Evolutionary conservation across 768 basidiomycete species (phyloP).

Genomic region (Trametes cubensis): DNA sequence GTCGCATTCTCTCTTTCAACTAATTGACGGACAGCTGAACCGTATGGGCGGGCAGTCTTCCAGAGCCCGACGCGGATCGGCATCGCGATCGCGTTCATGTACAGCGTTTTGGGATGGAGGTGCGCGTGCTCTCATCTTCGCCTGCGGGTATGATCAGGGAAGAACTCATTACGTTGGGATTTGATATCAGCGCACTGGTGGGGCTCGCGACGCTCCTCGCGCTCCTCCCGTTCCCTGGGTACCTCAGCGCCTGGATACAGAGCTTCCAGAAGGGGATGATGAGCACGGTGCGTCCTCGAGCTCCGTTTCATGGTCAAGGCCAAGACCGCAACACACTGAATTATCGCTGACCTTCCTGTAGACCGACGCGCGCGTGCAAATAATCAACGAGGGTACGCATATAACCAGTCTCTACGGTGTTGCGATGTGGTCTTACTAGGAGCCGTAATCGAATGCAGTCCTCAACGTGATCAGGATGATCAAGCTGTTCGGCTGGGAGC

Average conservation of each 20-base stretch:
- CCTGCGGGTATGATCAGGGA: no score
- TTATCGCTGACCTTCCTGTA: conserved; percentile 15
- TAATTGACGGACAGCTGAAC: no score
- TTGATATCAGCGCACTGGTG: conserved; percentile 38
- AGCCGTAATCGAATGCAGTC: conserved; percentile 24
- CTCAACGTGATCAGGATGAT: conserved; percentile 48
- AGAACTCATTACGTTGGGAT: neutral
- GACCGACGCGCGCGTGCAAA: conserved; percentile 52
- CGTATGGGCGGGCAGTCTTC: neutral
- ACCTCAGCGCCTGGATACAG: conserved; percentile 41
- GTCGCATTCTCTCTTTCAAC: conserved; percentile 39
- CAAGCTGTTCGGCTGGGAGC: conserved; percentile 51
- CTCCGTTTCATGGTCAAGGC: no score
- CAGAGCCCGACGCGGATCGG: neutral
- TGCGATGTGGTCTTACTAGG: no score
- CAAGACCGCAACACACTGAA: no score
- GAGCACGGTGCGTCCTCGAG: conserved; percentile 37
- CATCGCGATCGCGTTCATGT: conserved; percentile 41
- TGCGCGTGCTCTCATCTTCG: conserved; percentile 29
- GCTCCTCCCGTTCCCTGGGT: conserved; percentile 47
- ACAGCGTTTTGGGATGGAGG: conserved; percentile 52
- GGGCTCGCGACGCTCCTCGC: conserved; percentile 44
- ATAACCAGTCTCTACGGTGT: neutral
- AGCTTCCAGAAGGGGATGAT: conserved; percentile 42
- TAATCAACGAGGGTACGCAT: conserved; percentile 44